Conservation (phyloP, 495 filamentous ascomycete genomes). For the Penicillium roqueforti region DNA sequence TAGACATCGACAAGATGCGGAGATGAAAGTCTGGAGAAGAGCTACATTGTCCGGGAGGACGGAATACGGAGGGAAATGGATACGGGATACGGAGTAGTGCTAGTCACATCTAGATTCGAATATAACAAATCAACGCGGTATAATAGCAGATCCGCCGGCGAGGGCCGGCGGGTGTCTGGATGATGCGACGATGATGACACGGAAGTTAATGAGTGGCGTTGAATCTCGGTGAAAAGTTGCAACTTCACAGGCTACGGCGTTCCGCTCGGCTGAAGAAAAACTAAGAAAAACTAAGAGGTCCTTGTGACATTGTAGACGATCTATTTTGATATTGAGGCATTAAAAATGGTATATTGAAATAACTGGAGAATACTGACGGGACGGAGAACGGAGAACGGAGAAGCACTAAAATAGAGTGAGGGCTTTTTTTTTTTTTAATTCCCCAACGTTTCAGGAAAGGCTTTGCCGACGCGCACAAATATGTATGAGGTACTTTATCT, state of each 20-base stretch:
- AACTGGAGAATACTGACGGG: not conserved
- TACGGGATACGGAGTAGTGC: no score
- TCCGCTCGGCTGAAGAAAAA: constrained; percentile 4
- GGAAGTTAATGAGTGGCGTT: constrained; percentile 21
- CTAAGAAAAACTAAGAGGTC: no score
- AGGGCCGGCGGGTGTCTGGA: constrained; percentile 21
- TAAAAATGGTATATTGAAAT: constrained; percentile 2
- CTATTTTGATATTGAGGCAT: constrained; percentile 8
- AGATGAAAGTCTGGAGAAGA: constrained; percentile 8
- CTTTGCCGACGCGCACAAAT: not conserved
- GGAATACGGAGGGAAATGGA: not conserved
- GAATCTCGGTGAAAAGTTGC: not conserved
- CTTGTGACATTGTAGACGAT: not conserved
- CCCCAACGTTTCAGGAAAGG: constrained; percentile 27
- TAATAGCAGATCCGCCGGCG: constrained; percentile 13
- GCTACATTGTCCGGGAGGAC: not conserved
- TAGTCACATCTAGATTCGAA: not conserved
- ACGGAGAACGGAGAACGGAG: no score
- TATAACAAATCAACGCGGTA: not conserved
- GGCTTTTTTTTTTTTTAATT: constrained; percentile 22
- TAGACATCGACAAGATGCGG: not conserved
- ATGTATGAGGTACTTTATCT: constrained; percentile 4
- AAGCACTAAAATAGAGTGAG: constrained; percentile 13
- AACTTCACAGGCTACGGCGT: constrained; percentile 3
- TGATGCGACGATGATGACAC: constrained; percentile 33